These are phyloP conservation scores for Gossypium raimondii DNA, from an alignment of 345 rosid species.

Conservation along the genomic window DNA sequence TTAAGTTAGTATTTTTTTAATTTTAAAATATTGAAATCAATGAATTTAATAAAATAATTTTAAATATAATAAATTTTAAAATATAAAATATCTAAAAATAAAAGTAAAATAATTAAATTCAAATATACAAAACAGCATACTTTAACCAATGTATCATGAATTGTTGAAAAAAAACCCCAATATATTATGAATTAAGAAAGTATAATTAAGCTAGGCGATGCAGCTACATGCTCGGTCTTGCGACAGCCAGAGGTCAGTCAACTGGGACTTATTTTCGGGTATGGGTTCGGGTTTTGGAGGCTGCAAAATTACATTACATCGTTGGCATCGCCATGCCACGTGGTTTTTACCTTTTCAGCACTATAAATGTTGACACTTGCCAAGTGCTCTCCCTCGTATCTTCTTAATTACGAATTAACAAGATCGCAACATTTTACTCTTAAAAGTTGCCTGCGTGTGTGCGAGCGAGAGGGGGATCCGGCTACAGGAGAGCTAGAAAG, in stretches of 20 bases:
- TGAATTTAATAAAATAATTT: too few relatives aligned
- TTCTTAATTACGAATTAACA: neutral
- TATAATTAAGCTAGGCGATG: neutral
- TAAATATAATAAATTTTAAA: too few relatives aligned
- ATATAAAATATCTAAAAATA: too few relatives aligned
- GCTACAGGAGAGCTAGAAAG: slow-evolving; percentile 24
- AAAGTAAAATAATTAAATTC: too few relatives aligned
- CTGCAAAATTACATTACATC: neutral
- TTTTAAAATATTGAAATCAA: too few relatives aligned
- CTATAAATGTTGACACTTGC: neutral
- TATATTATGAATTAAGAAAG: too few relatives aligned
- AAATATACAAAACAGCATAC: too few relatives aligned
- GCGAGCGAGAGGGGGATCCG: neutral
- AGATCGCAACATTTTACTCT: neutral
- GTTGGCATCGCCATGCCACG: slow-evolving; percentile 7
- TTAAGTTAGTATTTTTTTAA: too few relatives aligned
- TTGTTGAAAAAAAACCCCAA: too few relatives aligned
- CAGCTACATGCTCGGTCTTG: too few relatives aligned
- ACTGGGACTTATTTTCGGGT: neutral
- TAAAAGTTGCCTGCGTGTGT: neutral
- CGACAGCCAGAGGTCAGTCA: neutral
- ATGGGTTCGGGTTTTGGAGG: neutral
- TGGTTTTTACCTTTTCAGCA: neutral
- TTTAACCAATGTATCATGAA: too few relatives aligned
- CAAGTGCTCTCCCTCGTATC: neutral